Percentiles rank a stretch among this genome's conserved stretches.
These are phyloP conservation scores for Cryphonectria radicalis DNA, from an alignment of 2,329 filamentous ascomycete species.

Conservation along the genomic window DNA sequence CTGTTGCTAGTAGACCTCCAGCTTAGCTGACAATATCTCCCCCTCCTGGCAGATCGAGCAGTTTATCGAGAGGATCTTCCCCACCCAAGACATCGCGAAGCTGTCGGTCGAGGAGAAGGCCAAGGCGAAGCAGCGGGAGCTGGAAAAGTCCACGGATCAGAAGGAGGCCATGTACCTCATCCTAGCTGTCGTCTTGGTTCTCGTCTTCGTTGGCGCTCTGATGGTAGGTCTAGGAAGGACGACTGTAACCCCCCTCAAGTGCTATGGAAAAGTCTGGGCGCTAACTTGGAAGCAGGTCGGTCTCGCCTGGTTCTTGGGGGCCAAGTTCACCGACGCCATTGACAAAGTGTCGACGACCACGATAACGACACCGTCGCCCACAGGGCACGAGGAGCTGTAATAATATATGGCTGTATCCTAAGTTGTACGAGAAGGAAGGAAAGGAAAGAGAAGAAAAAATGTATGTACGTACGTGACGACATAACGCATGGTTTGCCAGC, in stretches of 20 bases:
- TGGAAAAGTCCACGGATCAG: constrained; percentile 51
- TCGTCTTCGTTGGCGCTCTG: constrained; percentile 70
- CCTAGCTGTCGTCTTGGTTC: constrained; percentile 66
- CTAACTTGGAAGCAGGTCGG: constrained; percentile 60
- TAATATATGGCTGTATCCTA: constrained; percentile 17
- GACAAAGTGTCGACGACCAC: constrained; percentile 48
- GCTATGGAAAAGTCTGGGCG: background rate
- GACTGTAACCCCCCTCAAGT: background rate
- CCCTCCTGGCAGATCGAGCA: constrained; percentile 72
- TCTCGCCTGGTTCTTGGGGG: constrained; percentile 78
- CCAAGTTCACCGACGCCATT: constrained; percentile 76
- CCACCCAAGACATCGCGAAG: constrained; percentile 74
- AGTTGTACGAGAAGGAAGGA: constrained; percentile 12
- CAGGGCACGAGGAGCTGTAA: constrained; percentile 39
- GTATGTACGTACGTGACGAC: constrained; percentile 28
- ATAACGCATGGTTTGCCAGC: constrained; percentile 16
- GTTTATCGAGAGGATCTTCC: constrained; percentile 94
- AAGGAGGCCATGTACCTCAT: constrained; percentile 69
- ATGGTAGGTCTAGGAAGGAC: constrained; percentile 69
- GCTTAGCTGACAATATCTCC: constrained; percentile 23
- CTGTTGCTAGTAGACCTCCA: constrained; percentile 15
- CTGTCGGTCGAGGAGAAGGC: constrained; percentile 48
- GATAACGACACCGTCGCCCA: constrained; percentile 22
- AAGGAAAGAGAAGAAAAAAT: background rate
- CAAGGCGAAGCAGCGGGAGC: constrained; percentile 36